Base-by-base conservation (phyloP, 345 rosid species). In the Streptanthus diversifolius region DNA sequence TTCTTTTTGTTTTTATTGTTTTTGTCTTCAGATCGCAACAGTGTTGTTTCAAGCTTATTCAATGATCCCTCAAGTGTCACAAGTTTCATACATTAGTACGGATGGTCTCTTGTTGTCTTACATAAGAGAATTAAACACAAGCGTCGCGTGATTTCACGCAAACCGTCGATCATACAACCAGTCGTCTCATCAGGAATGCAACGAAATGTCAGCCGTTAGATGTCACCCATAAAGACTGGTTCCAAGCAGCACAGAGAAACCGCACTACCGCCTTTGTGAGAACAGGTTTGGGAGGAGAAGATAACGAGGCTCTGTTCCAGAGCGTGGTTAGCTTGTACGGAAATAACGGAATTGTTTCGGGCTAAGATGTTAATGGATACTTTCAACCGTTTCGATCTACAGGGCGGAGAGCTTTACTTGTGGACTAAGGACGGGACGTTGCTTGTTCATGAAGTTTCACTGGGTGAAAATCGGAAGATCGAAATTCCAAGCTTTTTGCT, bases 11-110 rank as follows among this genome's bases (percentile, higher is more conserved):
- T 11, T 0, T 59, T 45, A 22, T 54, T 45, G 11, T 40, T 24
- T 7, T 74, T 57, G 0, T 21, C 11, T 25, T 56, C 56, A 71
- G 76, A 71, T 77, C 18, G 75, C 56, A 57, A 72, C 68, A 9
- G 5, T 64, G 47, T 56, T 77, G 47, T 77, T 70, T 64, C 40
- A 48, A 71, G 76, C 76, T 8, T 77, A 77, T 48, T 19, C 36
- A 48, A 56, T 40, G 39, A 65, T 71, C 60, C 63, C 76, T 70
- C 68, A 77, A 15, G 72, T 63, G 48, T 48, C 80, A 15, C 80
- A 77, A 64, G 72, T 70, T 39, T 48, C 63, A 5, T 77, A 63
- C 25, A 33, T 77, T 39, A 59, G 60, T 24, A 47, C 22, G 2
- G 32, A 64, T 0, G 72, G 80, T 63, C 55, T 70, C 55, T 71